Percentiles rank a stretch among this genome's conserved stretches.
These are phyloP conservation scores for Massariosphaeria phaeospora DNA, from an alignment of 495 filamentous ascomycete species.

Conservation along the genomic window DNA sequence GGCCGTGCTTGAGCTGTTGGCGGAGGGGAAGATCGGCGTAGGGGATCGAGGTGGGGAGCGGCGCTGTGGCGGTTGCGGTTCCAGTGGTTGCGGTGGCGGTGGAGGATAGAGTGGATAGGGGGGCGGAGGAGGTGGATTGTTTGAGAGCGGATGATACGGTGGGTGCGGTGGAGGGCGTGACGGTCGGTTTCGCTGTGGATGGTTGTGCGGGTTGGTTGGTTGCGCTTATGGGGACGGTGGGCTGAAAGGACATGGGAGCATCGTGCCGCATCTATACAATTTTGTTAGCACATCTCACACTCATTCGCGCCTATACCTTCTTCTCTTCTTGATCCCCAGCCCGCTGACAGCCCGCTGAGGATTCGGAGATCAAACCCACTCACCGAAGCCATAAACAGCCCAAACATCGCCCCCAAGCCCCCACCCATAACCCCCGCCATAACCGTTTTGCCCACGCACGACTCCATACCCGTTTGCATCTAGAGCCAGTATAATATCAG, in stretches of 20 bases:
- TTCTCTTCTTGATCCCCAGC: too few species aligned
- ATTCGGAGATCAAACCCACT: too few species aligned
- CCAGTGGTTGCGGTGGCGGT: background rate
- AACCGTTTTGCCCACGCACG: conserved; percentile 29
- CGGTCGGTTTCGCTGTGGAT: background rate
- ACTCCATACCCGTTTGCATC: conserved; percentile 34
- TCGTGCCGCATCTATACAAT: conserved; percentile 81
- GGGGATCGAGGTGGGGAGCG: conserved; percentile 28
- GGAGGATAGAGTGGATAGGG: conserved; percentile 7
- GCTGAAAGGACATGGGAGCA: conserved; percentile 54
- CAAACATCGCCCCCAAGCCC: conserved; percentile 33
- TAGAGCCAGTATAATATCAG: background rate
- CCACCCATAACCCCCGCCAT: conserved; percentile 35
- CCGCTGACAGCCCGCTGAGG: background rate
- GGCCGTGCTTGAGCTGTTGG: conserved; percentile 75
- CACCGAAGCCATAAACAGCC: conserved; percentile 32
- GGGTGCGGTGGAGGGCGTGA: background rate
- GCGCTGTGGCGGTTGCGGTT: background rate
- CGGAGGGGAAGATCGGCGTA: conserved; percentile 58
- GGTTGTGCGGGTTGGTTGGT: background rate
- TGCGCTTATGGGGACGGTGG: background rate
- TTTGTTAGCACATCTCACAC: background rate
- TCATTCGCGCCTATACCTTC: too few species aligned
- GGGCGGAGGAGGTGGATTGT: background rate
- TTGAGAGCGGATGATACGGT: background rate